phyloP scores from a whole-genome alignment of 75 land plant species.

The Sequoia sempervirens region DNA sequence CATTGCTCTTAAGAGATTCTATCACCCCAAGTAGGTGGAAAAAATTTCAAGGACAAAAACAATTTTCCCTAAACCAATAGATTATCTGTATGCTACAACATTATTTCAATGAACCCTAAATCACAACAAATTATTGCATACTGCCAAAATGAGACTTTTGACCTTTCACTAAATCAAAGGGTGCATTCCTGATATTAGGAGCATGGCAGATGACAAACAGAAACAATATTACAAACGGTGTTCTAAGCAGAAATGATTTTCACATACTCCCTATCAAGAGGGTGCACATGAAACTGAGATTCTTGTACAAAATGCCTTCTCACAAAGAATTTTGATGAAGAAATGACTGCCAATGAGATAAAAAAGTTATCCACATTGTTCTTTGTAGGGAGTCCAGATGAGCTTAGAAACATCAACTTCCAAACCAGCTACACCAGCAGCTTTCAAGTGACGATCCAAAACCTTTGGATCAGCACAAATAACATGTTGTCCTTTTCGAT shows the following conservation, averaged over 20 bases:
- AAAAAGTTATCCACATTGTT: constrained; percentile 54
- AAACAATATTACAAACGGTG: not conserved
- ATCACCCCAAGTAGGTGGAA: not conserved
- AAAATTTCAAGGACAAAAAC: not conserved
- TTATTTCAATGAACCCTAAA: not conserved
- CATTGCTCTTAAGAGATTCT: not conserved
- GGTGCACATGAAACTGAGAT: not conserved
- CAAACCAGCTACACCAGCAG: constrained; percentile 86
- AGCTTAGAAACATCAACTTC: constrained; percentile 89
- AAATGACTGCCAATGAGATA: not conserved
- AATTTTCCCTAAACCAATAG: not conserved
- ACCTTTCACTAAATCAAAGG: not conserved
- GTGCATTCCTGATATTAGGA: not conserved
- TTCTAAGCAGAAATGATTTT: not conserved
- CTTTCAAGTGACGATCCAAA: constrained; percentile 88
- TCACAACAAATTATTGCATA: not conserved
- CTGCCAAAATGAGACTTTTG: not conserved
- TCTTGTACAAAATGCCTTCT: not conserved
- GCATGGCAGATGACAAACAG: not conserved
- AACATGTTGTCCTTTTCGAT: constrained; percentile 91
- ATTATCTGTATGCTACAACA: not conserved
- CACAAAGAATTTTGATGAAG: not conserved
- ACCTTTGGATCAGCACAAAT: constrained; percentile 97
- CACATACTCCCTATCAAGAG: not conserved
- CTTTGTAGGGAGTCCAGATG: constrained; percentile 97